Base-by-base conservation (phyloP, 1,284 basidiomycete species). In the Boletus calvinii region DNA sequence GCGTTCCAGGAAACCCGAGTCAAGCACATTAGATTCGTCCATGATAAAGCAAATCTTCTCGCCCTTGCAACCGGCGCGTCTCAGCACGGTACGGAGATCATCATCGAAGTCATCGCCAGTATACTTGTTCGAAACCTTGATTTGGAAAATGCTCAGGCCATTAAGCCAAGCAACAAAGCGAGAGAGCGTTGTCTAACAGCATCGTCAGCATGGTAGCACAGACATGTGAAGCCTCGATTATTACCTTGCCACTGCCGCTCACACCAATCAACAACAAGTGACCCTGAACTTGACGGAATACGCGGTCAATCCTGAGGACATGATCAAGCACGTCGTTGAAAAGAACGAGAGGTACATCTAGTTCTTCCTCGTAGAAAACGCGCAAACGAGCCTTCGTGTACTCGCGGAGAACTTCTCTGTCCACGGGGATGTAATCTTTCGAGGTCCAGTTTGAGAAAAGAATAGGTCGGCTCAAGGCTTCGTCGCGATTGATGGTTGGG, bases 141-240 rank as follows among this genome's bases (percentile, higher is more conserved):
- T 96, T 67, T 96, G 94, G 80, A 97, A 99, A 59, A 99, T 95
- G 67, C 92, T 95, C 41, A 99, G 77, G 39, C 97, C 97, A 62
- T 99, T 98, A 87, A 99, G 94, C 97, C 97, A 99, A 0, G 97
- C 97, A 38, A 99, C 97, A 70, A 99, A 99, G 50, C 98, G 87
- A 29, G 97, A 97, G 1, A 99, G 75, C 0, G 96, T 99, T 1
- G 97, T 99, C 91, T 97, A 64, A 7, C 15, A 47, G 8, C 15
- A 47, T 45, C 31, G 38, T 72, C 49, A 68, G 56, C 30, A 32
- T 46, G 22, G 22, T 24, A 36, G 2, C 29, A 32, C 20, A 29
- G 20, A 1, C 4, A 39, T 29, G 12, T 9, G 42, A 35, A 36
- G 12, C 26, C 36, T 48, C 5, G 15, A 10, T 35, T 62, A 76